phyloP scores from a whole-genome alignment of 306 rosid species.

The Boehmeria nivea region DNA sequence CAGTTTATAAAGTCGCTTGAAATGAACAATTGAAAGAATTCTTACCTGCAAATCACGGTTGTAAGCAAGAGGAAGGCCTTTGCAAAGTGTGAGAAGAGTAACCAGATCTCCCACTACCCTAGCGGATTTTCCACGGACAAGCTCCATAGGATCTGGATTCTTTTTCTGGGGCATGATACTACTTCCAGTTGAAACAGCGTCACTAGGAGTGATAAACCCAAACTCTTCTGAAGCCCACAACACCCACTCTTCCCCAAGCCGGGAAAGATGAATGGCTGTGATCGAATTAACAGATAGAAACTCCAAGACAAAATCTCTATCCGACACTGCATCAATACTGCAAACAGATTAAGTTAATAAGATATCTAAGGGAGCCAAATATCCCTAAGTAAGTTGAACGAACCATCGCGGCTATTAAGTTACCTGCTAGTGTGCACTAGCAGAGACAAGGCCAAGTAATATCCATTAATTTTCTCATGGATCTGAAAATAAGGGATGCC shows the following conservation, averaged over 20 bases:
- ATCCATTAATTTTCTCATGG: not conserved
- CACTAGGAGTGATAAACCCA: conserved; percentile 89
- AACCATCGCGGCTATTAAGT: not conserved
- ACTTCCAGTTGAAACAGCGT: conserved; percentile 92
- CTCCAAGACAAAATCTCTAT: conserved; percentile 84
- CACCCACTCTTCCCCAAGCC: conserved; percentile 99
- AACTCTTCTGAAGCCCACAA: conserved; percentile 98
- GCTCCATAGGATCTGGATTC: conserved; percentile 99
- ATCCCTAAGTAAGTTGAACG: not conserved
- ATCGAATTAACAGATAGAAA: conserved; percentile 86
- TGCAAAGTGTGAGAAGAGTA: conserved; percentile 85
- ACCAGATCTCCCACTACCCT: conserved; percentile 85
- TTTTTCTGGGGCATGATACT: conserved; percentile 99
- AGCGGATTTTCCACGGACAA: conserved; percentile 95
- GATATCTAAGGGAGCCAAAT: conserved; percentile 10
- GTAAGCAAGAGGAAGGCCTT: conserved; percentile 97
- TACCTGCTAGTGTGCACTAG: not conserved
- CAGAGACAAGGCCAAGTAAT: not conserved
- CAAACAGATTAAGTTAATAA: conserved; percentile 19
- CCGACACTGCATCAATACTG: conserved; percentile 98
- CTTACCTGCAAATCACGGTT: conserved; percentile 95
- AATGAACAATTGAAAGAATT: not conserved
- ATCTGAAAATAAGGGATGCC: not conserved
- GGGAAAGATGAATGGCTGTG: conserved; percentile 87
- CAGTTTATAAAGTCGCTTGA: conserved; percentile 5